Evolutionary conservation across 495 filamentous ascomycete genomes (phyloP), one percentile per base, ranked within the genome.

Genomic region (Neurospora sp.): DNA sequence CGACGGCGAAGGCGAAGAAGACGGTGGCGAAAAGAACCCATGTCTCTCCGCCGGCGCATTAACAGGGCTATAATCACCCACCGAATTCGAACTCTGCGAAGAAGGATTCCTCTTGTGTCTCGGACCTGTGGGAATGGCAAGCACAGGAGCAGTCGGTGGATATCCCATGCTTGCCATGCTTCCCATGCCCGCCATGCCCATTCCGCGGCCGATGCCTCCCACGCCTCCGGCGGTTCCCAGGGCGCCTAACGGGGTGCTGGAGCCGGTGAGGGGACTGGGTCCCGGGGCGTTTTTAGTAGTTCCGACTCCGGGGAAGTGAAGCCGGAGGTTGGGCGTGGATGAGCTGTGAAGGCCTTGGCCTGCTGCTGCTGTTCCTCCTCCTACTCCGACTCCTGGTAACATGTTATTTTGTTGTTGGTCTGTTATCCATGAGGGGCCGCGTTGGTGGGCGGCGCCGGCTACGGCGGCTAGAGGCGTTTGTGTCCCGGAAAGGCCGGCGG

Each of bases 381-480:
- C 9, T 8, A 2, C 27, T 61, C 14, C 12, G 1, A 1, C 27
- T 65, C 53, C 53, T 31, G 53, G 22, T 61, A 61, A 22, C 0
- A 61, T 65, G 53, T 37, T 65, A 14, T 37, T 65, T 37, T 65
- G 53, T 65, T 65, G 53, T 17, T 79, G 73, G 44, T 77, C 75
- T 31, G 83, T 83, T 4, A 84, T 75, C 84, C 83, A 85, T 71
- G 75, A 70, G 42, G 72, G 76, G 35, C 78, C 81, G 45, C 75
- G 75, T 8, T 83, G 77, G 48, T 84, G 83, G 4, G 85, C 83
- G 3, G 77, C 90, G 12, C 93, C 91, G n/a, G 93, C 92, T 7
- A 95, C 92, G 8, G 93, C 93, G 2, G 93, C 92, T 0, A 97
- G 87, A 4, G 95, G 96, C 3, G 94, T 98, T 68, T 93, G 90